phyloP scores from a whole-genome alignment of 179 eudicot genomes.

The Heliamphora pulchella region DNA sequence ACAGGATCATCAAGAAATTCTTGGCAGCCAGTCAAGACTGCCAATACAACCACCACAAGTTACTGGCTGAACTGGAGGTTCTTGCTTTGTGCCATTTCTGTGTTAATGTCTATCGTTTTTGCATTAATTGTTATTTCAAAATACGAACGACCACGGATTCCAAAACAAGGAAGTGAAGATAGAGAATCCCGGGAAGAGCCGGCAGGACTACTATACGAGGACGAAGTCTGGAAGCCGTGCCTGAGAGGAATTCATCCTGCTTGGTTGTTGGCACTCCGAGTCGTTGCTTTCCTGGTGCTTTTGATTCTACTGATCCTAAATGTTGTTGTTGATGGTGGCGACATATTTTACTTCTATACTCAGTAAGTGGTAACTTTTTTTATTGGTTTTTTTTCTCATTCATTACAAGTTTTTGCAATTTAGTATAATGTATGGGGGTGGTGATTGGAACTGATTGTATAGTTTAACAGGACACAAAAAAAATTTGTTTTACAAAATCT shows the following conservation, averaged over 20 bases:
- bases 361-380: slow-evolving; percentile 33
- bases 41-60: slow-evolving; percentile 44
- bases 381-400: neutral
- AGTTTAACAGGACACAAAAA: no score
- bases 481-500: neutral
- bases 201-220: slow-evolving; percentile 46
- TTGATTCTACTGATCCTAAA: slow-evolving; percentile 47
- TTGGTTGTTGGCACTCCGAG: slow-evolving; percentile 68
- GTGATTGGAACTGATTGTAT: no score
- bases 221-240: slow-evolving; percentile 85
- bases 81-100: slow-evolving; percentile 42
- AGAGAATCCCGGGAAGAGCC: neutral
- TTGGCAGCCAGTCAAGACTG: slow-evolving; percentile 45
- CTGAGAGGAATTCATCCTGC: slow-evolving; percentile 64
- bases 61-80: slow-evolving; percentile 93
- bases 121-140: slow-evolving; percentile 48
- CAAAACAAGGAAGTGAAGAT: slow-evolving; percentile 16
- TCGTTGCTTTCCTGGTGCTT: slow-evolving; percentile 55
- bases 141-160: slow-evolving; percentile 45
- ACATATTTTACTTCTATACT: slow-evolving; percentile 60
- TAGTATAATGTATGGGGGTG: no score
- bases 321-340: slow-evolving; percentile 47
- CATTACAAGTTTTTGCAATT: neutral
- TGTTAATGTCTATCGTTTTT: slow-evolving; percentile 41
- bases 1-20: slow-evolving; percentile 39